Percentiles rank a stretch among this genome's conserved stretches.
Conservation (phyloP, 2,329 filamentous ascomycete species). For the Tolypocladium tundrense region DNA sequence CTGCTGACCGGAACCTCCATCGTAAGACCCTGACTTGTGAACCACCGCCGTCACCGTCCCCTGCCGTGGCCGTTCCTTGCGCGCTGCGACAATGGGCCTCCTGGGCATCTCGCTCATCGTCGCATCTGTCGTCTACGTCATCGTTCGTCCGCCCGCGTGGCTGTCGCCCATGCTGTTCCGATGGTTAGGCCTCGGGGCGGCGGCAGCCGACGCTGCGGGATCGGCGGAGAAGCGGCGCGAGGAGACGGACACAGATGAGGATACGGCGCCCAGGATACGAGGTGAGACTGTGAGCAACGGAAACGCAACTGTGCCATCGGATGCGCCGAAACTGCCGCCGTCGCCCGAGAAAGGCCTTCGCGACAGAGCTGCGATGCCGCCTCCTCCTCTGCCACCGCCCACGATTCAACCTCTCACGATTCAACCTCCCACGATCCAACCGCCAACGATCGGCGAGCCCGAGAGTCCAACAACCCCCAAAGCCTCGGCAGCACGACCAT, state of each 20-base stretch:
- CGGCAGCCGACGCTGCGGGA: constrained; percentile 1
- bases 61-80: background rate
- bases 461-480: constrained; percentile 42
- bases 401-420: constrained; percentile 9
- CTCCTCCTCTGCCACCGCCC: constrained; percentile 21
- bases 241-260: background rate
- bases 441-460: constrained; percentile 13
- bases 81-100: constrained; percentile 15
- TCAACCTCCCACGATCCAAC: constrained; percentile 13
- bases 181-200: constrained; percentile 9
- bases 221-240: background rate
- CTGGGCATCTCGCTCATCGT: constrained; percentile 53
- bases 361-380: constrained; percentile 26
- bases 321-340: background rate
- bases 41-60: background rate
- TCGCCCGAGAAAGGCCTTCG: constrained; percentile 2
- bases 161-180: constrained; percentile 21
- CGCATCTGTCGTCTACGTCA: constrained; percentile 47
- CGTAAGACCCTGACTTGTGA: background rate
- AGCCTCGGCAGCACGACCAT: constrained; percentile 20
- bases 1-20: background rate
- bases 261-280: constrained; percentile 2
- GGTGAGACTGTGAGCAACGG: background rate
- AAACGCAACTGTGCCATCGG: background rate
- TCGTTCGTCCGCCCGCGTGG: constrained; percentile 42